Conservation (phyloP, 805 yeast species). For the Cyberlindnera meyerae region DNA sequence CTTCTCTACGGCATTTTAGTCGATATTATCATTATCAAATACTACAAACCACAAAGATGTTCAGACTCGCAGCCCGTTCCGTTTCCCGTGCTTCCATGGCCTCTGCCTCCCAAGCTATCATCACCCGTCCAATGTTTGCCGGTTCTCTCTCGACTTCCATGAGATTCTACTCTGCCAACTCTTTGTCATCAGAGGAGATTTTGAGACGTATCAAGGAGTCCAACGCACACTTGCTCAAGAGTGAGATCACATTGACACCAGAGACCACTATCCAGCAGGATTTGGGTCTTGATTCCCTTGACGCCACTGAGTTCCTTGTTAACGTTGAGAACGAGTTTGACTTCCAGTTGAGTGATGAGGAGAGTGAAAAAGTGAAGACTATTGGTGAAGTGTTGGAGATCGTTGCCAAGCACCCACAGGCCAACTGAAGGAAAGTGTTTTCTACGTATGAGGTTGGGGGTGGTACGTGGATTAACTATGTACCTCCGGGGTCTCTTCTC, state of each 20-base stretch:
- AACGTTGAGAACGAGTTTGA: slow-evolving; percentile 93
- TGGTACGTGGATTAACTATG: too few species aligned
- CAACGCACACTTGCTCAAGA: slow-evolving; percentile 59
- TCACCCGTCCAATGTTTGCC: slow-evolving; percentile 21
- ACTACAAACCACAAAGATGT: slow-evolving; percentile 32
- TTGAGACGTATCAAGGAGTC: slow-evolving; percentile 79
- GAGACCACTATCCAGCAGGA: slow-evolving; percentile 43
- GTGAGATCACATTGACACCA: slow-evolving; percentile 38
- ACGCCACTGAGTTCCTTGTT: slow-evolving; percentile 91
- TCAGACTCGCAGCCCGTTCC: slow-evolving; percentile 44
- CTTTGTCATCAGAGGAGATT: slow-evolving; percentile 73
- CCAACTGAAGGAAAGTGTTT: too few species aligned
- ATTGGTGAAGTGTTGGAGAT: slow-evolving; percentile 91
- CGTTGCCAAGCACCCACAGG: slow-evolving; percentile 62
- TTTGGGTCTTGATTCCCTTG: slow-evolving; percentile 88
- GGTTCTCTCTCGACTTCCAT: slow-evolving; percentile 27
- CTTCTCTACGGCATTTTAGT: too few species aligned
- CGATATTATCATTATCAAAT: too few species aligned
- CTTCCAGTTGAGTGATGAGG: slow-evolving; percentile 81
- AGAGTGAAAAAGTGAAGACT: slow-evolving; percentile 89
- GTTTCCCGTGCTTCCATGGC: slow-evolving; percentile 33
- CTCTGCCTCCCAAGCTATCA: slow-evolving; percentile 9
- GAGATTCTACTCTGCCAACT: slow-evolving; percentile 55
- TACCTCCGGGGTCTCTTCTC: too few species aligned
- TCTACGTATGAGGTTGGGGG: too few species aligned